Evolutionary conservation across 441 rosid species (phyloP).

Genomic region (Bocquillonia castaneifolia): DNA sequence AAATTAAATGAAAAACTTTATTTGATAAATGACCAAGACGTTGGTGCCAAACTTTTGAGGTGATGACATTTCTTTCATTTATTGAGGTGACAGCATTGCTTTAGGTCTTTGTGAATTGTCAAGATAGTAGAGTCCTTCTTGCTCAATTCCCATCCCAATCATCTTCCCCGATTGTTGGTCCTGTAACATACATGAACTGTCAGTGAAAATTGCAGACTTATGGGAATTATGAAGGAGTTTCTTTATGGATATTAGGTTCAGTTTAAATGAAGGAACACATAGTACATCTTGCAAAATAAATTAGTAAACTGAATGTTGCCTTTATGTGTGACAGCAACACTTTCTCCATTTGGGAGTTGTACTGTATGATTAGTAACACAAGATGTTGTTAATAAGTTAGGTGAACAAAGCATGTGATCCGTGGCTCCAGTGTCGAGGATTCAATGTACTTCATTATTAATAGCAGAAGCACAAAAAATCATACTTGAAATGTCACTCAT

Average conservation of each 20-base stretch:
- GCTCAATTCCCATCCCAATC: neutral
- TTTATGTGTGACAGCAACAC: neutral
- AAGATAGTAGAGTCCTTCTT: neutral
- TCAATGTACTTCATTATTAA: neutral
- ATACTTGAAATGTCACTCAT: neutral
- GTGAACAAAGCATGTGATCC: neutral
- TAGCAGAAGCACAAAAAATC: neutral
- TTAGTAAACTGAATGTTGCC: neutral
- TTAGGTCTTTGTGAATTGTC: neutral
- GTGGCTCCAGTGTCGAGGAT: neutral
- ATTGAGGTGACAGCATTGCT: neutral
- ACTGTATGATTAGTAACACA: neutral
- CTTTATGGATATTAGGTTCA: neutral
- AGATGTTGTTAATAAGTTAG: neutral
- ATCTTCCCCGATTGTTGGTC: neutral
- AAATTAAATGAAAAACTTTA: neutral
- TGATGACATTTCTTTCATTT: no score
- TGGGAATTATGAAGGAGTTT: neutral
- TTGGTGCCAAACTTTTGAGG: neutral
- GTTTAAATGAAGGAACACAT: neutral
- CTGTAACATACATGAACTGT: neutral
- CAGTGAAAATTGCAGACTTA: neutral
- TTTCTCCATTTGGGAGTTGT: neutral
- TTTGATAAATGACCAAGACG: neutral
- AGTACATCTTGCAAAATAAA: neutral